A percentile compares a stretch with the other conserved stretches of the same genome.
phyloP scores from a whole-genome alignment of 1,284 basidiomycete species.

The Leccinum solheimii region DNA sequence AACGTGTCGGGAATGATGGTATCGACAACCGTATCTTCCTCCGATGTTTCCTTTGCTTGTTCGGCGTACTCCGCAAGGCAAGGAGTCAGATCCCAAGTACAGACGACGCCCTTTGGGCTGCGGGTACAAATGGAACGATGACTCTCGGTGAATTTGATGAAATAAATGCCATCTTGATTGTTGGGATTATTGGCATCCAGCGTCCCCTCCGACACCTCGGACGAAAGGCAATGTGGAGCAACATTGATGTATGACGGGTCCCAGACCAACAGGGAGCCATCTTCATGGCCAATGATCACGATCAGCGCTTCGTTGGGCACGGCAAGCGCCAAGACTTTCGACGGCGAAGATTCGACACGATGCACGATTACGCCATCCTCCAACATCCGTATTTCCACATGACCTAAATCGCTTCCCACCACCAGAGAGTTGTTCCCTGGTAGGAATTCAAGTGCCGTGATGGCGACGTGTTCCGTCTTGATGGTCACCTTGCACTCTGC shows the following conservation, averaged over 20 bases:
- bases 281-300: constrained; percentile 15
- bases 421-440: constrained; percentile 14
- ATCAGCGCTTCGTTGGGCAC: constrained; percentile 7
- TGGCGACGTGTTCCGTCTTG: constrained; percentile 11
- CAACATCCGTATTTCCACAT: constrained; percentile 19
- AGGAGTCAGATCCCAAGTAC: constrained; percentile 21
- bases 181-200: background rate
- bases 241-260: constrained; percentile 13
- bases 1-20: background rate
- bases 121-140: constrained; percentile 15
- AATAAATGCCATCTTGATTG: constrained; percentile 11
- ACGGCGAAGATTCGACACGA: constrained; percentile 9
- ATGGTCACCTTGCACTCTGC: constrained; percentile 13
- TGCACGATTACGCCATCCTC: constrained; percentile 17
- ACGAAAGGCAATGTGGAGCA: constrained; percentile 11
- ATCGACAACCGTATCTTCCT: background rate
- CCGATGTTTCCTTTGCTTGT: background rate
- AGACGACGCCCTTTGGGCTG: constrained; percentile 17
- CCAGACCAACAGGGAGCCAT: constrained; percentile 26
- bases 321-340: constrained; percentile 16
- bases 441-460: constrained; percentile 21
- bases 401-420: constrained; percentile 21
- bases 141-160: constrained; percentile 19
- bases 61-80: constrained; percentile 15
- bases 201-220: background rate